Evolutionary conservation across 106 monocot species (phyloP).

Genomic region (Dactylorhiza incarnata): DNA sequence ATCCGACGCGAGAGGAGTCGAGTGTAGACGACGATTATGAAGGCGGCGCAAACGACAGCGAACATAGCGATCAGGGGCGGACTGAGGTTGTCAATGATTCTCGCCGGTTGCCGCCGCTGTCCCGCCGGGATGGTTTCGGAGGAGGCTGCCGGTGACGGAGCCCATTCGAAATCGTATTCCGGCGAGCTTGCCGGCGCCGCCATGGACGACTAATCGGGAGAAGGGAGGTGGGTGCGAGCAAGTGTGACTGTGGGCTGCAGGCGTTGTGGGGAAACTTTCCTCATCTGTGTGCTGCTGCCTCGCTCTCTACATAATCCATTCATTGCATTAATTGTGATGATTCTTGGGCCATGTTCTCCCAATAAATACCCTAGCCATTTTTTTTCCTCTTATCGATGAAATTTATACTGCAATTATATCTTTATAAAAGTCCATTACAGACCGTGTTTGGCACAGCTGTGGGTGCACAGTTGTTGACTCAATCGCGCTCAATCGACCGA

Average conservation of each 20-base stretch:
- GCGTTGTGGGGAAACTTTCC: neutral
- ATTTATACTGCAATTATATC: too few relatives aligned
- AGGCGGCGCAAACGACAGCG: conserved; percentile 67
- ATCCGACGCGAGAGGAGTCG: conserved; percentile 44
- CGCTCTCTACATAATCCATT: neutral
- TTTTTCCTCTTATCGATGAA: too few relatives aligned
- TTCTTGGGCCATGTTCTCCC: too few relatives aligned
- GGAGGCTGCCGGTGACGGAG: conserved; percentile 4
- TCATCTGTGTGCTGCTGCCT: neutral
- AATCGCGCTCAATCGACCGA: too few relatives aligned
- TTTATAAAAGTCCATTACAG: too few relatives aligned
- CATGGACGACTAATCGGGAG: neutral
- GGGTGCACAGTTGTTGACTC: too few relatives aligned
- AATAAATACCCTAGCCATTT: too few relatives aligned
- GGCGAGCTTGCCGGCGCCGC: conserved; percentile 25
- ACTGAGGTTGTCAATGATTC: conserved; percentile 26
- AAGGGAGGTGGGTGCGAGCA: neutral
- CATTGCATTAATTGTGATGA: conserved; percentile 5
- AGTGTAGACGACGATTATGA: conserved; percentile 66
- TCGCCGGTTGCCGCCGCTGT: neutral
- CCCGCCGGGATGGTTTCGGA: neutral
- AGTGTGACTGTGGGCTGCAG: neutral
- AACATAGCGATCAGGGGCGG: conserved; percentile 84
- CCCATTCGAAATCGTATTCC: conserved; percentile 21
- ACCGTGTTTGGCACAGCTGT: too few relatives aligned